Percentiles rank a stretch among this genome's conserved stretches.
phyloP scores from a whole-genome alignment of 768 basidiomycete species.

The Dacryopinax primogenitus region DNA sequence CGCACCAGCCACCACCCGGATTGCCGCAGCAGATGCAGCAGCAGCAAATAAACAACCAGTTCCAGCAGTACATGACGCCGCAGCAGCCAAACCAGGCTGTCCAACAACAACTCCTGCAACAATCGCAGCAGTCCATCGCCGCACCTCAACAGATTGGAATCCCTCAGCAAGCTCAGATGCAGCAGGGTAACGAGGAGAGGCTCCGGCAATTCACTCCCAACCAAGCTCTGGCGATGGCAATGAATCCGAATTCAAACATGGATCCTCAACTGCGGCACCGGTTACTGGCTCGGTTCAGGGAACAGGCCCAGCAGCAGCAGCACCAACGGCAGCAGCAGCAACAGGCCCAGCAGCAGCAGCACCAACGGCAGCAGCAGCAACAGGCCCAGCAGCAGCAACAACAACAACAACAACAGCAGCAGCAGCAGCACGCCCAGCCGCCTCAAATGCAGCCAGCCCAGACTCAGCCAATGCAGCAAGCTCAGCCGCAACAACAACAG shows the following conservation, averaged over 20 bases:
- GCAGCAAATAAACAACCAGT: not conserved
- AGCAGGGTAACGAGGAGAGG: too few species aligned
- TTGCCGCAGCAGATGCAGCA: conserved; percentile 3
- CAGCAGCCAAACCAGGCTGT: conserved; percentile 12
- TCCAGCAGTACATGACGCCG: conserved; percentile 9
- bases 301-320: not conserved
- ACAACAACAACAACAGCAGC: conserved; percentile 7
- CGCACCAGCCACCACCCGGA: not conserved
- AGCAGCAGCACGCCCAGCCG: conserved; percentile 8
- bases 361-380: conserved; percentile 10
- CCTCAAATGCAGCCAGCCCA: not conserved
- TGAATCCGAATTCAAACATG: too few species aligned
- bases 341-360: not conserved
- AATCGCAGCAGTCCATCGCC: not conserved
- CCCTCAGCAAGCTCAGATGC: too few species aligned
- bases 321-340: not conserved
- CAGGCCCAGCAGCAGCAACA: conserved; percentile 14
- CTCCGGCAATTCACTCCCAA: too few species aligned
- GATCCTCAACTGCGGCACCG: conserved; percentile 14
- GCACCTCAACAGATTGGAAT: too few species aligned
- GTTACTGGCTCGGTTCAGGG: too few species aligned
- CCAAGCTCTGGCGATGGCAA: too few species aligned
- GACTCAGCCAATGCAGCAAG: conserved; percentile 3
- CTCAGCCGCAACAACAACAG: conserved; percentile 12
- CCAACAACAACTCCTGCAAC: not conserved